A percentile compares a stretch with the other conserved stretches of the same genome.
Conservation (phyloP, 352 stramenopile genomes). For the Pythium monospermum region DNA sequence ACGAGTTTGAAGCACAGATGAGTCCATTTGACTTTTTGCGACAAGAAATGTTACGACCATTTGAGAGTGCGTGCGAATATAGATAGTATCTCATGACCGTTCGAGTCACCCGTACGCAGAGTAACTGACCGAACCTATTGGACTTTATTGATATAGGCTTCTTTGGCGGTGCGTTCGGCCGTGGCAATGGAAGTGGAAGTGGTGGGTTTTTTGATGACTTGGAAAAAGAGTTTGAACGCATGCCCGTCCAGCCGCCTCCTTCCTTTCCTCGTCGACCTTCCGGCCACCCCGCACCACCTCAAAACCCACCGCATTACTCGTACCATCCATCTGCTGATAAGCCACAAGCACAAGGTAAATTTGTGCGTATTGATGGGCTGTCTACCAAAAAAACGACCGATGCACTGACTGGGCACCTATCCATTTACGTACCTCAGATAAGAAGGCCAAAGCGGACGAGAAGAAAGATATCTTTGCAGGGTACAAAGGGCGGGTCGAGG, state of each 20-base stretch:
- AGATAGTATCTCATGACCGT: too few species aligned
- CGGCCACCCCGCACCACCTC: conserved; percentile 29
- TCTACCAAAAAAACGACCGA: too few species aligned
- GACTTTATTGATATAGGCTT: conserved; percentile 34
- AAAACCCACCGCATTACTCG: conserved; percentile 69
- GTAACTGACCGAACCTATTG: too few species aligned
- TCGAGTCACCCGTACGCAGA: too few species aligned
- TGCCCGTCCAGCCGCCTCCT: conserved; percentile 44
- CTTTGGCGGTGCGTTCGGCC: conserved; percentile 36
- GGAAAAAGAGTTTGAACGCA: conserved; percentile 61
- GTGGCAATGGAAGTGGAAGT: conserved; percentile 26
- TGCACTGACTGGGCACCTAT: too few species aligned
- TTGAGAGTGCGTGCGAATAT: conserved; percentile 41
- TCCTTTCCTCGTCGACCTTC: conserved; percentile 35
- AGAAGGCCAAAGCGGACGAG: not conserved
- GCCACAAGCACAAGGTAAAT: conserved; percentile 26
- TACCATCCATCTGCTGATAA: conserved; percentile 53
- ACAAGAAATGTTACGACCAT: conserved; percentile 77
- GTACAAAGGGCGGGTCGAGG: not conserved
- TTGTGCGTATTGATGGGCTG: not conserved
- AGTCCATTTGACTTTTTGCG: conserved; percentile 78
- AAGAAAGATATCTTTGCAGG: not conserved
- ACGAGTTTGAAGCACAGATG: conserved; percentile 73
- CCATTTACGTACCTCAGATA: not conserved
- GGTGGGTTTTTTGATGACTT: conserved; percentile 53